Evolutionary conservation across 805 yeast genomes (phyloP).

Genomic region (Schwanniomyces yamadae): DNA sequence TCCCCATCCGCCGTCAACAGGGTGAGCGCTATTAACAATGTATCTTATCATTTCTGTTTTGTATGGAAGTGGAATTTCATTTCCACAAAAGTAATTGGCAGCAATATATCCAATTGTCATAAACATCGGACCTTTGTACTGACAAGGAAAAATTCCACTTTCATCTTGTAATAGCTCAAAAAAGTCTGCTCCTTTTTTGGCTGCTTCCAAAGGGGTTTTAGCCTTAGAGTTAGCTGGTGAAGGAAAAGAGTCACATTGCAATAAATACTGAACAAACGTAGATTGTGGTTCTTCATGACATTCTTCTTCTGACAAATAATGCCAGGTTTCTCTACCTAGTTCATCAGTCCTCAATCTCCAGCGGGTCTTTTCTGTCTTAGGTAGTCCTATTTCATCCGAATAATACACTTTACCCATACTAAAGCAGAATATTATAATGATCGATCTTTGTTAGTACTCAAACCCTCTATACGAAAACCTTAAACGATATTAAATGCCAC

Average conservation of each 20-base stretch:
- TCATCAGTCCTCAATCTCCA: conserved; percentile 77
- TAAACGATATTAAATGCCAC: neutral
- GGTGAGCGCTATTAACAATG: conserved; percentile 88
- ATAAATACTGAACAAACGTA: conserved; percentile 53
- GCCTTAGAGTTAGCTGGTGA: conserved; percentile 40
- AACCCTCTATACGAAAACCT: too few relatives aligned
- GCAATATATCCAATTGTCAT: conserved; percentile 88
- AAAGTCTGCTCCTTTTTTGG: conserved; percentile 72
- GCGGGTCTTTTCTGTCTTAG: conserved; percentile 61
- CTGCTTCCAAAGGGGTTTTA: conserved; percentile 55
- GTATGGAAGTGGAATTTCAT: conserved; percentile 65
- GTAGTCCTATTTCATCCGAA: conserved; percentile 70
- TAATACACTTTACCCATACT: too few relatives aligned
- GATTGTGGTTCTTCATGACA: conserved; percentile 48
- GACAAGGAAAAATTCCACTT: conserved; percentile 87
- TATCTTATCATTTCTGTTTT: conserved; percentile 76
- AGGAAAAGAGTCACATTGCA: conserved; percentile 40
- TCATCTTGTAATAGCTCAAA: conserved; percentile 69
- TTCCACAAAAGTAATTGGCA: conserved; percentile 65
- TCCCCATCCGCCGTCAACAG: conserved; percentile 99
- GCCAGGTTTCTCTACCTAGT: conserved; percentile 83
- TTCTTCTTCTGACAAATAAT: conserved; percentile 48
- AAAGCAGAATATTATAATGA: too few relatives aligned
- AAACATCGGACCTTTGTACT: conserved; percentile 98
- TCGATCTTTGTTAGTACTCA: too few relatives aligned